Base-by-base conservation (phyloP, 805 yeast species). In the Danielozyma ontarioensis region DNA sequence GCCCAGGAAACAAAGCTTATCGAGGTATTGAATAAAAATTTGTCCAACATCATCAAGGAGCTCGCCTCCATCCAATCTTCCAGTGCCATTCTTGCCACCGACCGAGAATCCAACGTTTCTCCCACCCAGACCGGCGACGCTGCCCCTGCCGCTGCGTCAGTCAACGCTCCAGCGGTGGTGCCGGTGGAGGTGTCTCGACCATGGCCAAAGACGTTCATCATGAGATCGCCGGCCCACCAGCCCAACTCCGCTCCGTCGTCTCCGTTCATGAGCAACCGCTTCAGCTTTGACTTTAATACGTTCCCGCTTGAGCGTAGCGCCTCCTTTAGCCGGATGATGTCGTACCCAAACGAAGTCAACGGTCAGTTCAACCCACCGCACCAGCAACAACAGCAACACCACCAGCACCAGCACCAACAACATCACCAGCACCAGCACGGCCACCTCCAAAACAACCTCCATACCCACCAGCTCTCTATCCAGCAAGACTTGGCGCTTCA, bases 201-300 rank as follows among this genome's bases (percentile, higher is more conserved):
- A 6, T 33, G 33, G 36, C 31, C 36, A 5, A 36, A 37, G 19
- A 13, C 43, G 4, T 19, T 33, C 8, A 19, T 6, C 10, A 6
- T 19, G 10, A 25, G 28, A 27, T 32, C 42, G 8, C 44, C 42
- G 4, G 36, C 34, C 12, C 22, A 6, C 22, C 22, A 19, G 22
- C 38, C 44, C 31, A 28, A 35, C 27, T 45, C 51, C 15, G 34
- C 43, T 22, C 44, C 53, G 14, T 16, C 51, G 8, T 36, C 45
- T 17, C 45, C 51, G n/a, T 45, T 43, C 33, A 42, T 43, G 25
- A 37, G 40, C 17, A 46, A 39, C 22, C 26, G 46, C 15, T 41
- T 44, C 33, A 41, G 36, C 35, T 48, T 48, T 28, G 53, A 48
- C 28, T 39, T 48, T 17, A 37, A 39, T 26, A 21, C 46, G 16